Percentiles rank a stretch among this genome's conserved stretches.
Evolutionary conservation across 2,329 filamentous ascomycete genomes (phyloP).

Genomic region (Dactylellina haptotyla): DNA sequence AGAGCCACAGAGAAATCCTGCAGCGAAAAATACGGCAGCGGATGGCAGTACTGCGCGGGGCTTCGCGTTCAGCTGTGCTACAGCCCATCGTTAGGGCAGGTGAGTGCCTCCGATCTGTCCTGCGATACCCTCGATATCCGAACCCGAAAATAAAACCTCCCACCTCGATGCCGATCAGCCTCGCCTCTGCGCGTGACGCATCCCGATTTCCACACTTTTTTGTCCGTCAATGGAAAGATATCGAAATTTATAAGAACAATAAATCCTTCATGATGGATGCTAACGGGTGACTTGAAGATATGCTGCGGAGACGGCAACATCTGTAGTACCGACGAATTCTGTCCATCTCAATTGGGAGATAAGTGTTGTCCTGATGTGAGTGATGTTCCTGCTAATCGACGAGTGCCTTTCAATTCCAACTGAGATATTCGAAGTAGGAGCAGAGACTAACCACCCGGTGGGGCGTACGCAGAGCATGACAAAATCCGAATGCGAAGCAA

Average conservation of each 20-base stretch:
- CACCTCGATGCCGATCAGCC: too few species aligned
- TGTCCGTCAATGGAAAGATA: too few species aligned
- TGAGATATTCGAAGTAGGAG: background rate
- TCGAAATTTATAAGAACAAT: too few species aligned
- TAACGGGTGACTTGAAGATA: background rate
- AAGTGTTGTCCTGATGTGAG: background rate
- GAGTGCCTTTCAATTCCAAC: background rate
- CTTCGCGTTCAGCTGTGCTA: background rate
- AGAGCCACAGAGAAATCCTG: background rate
- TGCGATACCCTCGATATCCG: too few species aligned
- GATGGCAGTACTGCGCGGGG: background rate
- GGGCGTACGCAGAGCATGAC: constrained; percentile 9
- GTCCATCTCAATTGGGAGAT: background rate
- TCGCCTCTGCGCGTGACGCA: too few species aligned
- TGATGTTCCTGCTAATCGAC: background rate
- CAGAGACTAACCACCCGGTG: too few species aligned
- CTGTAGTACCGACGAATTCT: background rate
- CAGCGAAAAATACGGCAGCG: background rate
- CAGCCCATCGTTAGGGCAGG: background rate
- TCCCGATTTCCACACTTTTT: too few species aligned
- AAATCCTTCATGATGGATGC: background rate
- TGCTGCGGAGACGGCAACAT: constrained; percentile 2
- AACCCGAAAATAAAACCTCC: too few species aligned
- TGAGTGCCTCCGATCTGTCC: background rate
- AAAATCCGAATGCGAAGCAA: constrained; percentile 2